A percentile compares a stretch with the other conserved stretches of the same genome.
Evolutionary conservation across 163 green algal genomes (phyloP).

Genomic region (Picocystis sp.): DNA sequence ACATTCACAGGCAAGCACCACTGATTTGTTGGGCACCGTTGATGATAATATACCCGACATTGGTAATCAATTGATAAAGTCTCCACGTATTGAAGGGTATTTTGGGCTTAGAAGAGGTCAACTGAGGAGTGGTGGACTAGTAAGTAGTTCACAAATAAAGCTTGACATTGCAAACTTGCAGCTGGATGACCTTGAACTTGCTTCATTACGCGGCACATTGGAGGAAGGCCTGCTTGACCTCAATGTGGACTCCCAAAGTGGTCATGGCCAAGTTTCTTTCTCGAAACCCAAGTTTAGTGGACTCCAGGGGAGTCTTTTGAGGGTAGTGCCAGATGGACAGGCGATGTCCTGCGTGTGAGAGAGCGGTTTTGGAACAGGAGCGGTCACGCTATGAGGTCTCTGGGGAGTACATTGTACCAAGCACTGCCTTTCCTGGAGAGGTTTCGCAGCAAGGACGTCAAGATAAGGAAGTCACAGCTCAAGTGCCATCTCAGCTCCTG

Average conservation of each 20-base stretch:
- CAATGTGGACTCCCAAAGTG: slow-evolving; percentile 40
- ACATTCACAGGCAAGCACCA: too few relatives aligned
- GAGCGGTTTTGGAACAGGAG: slow-evolving; percentile 43
- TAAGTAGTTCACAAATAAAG: slow-evolving; percentile 15
- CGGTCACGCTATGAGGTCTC: slow-evolving; percentile 41
- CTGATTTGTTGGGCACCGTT: too few relatives aligned
- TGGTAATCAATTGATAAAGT: too few relatives aligned
- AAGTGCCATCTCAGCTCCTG: too few relatives aligned
- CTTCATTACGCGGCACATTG: slow-evolving; percentile 56
- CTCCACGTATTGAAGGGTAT: too few relatives aligned
- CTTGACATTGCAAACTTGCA: slow-evolving; percentile 36
- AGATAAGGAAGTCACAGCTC: not conserved
- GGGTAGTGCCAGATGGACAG: slow-evolving; percentile 57
- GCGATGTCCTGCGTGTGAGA: slow-evolving; percentile 74
- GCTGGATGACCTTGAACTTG: slow-evolving; percentile 86
- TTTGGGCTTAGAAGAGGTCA: too few relatives aligned
- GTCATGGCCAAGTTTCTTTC: slow-evolving; percentile 34
- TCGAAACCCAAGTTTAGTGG: slow-evolving; percentile 55
- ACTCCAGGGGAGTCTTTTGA: slow-evolving; percentile 37
- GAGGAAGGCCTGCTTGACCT: slow-evolving; percentile 29
- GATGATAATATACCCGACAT: too few relatives aligned
- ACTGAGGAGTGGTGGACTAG: too few relatives aligned
- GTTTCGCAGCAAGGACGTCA: too few relatives aligned
- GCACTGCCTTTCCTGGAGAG: not conserved
- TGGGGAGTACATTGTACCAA: slow-evolving; percentile 55